Base-by-base conservation (phyloP, 2,329 filamentous ascomycete genomes). In the Anisogramma anomala region DNA sequence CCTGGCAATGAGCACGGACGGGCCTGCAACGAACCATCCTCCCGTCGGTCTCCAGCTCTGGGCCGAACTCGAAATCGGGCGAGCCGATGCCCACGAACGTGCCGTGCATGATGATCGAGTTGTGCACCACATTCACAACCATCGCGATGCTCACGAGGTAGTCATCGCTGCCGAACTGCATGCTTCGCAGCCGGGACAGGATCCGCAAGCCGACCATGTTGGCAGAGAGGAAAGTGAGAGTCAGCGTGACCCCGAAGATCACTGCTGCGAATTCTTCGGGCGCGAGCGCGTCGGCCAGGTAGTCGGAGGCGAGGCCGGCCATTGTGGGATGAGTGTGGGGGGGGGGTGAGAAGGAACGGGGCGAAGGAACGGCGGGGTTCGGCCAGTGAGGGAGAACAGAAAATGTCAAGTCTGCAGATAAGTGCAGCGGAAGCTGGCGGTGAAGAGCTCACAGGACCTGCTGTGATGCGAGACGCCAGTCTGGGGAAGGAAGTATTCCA, bases 71-170 rank as follows among this genome's bases (percentile, higher is more conserved):
- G 14, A 41, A 36, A 25, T 47, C 45, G 3, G 45, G 45, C 23
- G 45, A 44, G 1, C 45, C 45, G 4, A 47, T 47, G 11, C 45
- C 45, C 10, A 47, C 45, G 17, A 47, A 44, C 3, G 45, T 44
- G 7, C 45, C 45, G 15, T 44, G 41, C 45, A 47, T 47, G 9
- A 47, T 38, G 11, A 47, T 41, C 4, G 41, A 39, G 33, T 47
- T 47, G 3, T 47, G 45, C 11, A 47, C 31, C 41, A 47, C 20
- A 26, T 47, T 47, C 30, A 47, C 45, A 23, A 25, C 41, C 45
- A 47, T 31, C 33, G 45, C 45, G 19, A 37, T 41, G 20, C 41
- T 44, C 45, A 47, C 44, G 26, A 47, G 38, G 22, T 33, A 44
- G 38, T 47, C 45, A 25, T 47, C 45, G 10, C 25, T 43, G 34